These are phyloP conservation scores for Vitellaria paradoxa DNA, from an alignment of 179 eudicot genomes.

Conservation along the genomic window DNA sequence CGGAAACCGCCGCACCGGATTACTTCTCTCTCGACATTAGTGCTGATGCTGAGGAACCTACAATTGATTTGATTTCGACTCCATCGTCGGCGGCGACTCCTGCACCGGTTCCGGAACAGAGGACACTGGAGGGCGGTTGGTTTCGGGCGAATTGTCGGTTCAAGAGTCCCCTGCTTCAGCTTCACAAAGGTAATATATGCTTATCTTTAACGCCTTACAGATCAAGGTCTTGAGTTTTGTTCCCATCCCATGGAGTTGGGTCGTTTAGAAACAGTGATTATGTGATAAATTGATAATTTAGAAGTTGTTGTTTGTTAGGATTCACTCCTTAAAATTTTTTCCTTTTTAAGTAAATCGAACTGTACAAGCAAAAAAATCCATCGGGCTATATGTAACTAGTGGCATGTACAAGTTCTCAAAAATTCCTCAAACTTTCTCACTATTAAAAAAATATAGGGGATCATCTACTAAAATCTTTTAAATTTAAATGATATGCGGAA, in stretches of 20 bases:
- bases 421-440: too few relatives aligned
- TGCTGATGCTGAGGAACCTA: conserved; percentile 14
- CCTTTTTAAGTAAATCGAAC: too few relatives aligned
- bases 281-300: neutral
- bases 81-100: conserved; percentile 21
- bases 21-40: conserved; percentile 69
- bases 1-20: conserved; percentile 43
- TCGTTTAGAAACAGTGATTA: neutral
- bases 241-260: neutral
- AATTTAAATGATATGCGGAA: too few relatives aligned
- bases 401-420: too few relatives aligned
- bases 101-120: conserved; percentile 22
- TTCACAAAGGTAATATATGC: conserved; percentile 63
- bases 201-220: too few relatives aligned
- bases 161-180: conserved; percentile 93
- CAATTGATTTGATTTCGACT: conserved; percentile 1
- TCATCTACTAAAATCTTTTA: too few relatives aligned
- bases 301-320: neutral
- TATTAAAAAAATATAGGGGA: too few relatives aligned
- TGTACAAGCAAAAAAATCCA: too few relatives aligned
- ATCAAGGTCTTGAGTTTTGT: neutral
- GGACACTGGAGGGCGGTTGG: conserved; percentile 81
- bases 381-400: too few relatives aligned
- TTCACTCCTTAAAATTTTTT: too few relatives aligned
- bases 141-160: conserved; percentile 74